phyloP scores from a whole-genome alignment of 225 moss, liverwort and hornwort species.

The Climacium dendroides region DNA sequence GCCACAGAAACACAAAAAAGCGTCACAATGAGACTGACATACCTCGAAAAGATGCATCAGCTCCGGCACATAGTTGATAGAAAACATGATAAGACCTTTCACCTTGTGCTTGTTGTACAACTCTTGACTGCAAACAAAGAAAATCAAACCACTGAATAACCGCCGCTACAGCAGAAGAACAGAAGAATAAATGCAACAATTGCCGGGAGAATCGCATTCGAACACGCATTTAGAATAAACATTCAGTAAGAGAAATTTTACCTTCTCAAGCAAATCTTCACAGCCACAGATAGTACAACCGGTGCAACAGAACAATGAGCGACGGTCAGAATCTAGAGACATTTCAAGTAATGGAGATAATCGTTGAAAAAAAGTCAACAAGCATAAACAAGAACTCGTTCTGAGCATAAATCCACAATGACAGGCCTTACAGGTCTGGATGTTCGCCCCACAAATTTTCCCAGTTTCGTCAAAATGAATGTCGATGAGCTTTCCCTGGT shows the following conservation, averaged over 20 bases:
- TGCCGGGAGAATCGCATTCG: background rate
- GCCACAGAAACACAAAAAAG: background rate
- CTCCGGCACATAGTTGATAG: conserved; percentile 96
- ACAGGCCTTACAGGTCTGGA: conserved; percentile 87
- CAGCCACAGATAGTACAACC: background rate
- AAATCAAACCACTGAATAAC: background rate
- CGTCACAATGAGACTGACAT: background rate
- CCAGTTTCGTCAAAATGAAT: conserved; percentile 92
- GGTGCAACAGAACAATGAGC: conserved; percentile 2
- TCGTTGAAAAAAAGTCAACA: background rate
- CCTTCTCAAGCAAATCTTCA: conserved; percentile 92
- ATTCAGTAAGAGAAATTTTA: background rate
- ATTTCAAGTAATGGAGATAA: background rate
- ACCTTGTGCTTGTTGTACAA: conserved; percentile 88
- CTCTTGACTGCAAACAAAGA: conserved; percentile 67
- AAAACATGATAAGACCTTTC: conserved; percentile 98
- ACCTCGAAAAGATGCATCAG: conserved; percentile 78
- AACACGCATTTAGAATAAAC: background rate
- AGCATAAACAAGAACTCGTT: background rate
- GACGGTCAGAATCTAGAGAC: conserved; percentile 7
- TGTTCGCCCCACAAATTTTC: conserved; percentile 93
- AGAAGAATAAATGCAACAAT: background rate
- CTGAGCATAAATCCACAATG: background rate
- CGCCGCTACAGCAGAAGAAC: background rate
- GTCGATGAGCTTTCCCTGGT: conserved; percentile 96